Base-by-base conservation (phyloP, 441 rosid genomes). In the Breynia disticha region DNA sequence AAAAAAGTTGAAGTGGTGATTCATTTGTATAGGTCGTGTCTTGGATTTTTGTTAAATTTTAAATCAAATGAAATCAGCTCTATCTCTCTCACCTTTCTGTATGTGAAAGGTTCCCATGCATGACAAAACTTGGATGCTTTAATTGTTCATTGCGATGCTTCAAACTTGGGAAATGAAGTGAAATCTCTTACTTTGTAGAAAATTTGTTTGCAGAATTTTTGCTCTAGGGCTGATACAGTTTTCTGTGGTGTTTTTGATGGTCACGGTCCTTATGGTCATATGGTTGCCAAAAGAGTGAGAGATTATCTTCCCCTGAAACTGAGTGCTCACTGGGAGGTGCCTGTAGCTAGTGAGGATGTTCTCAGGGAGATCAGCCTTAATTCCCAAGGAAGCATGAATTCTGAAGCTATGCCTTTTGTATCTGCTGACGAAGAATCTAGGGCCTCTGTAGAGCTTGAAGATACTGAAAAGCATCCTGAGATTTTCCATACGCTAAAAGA, bases 221-320 rank as follows among this genome's bases (percentile, higher is more conserved):
- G 86, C 51, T 81, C 96, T 3, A 81, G 87, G 70, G 65, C 80
- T 44, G 97, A 90, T 70, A 80, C 97, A 24, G 62, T 87, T 56
- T 87, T 94, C 76, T 87, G 96, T 71, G 99, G 99, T 54, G 91
- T 94, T 41, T 94, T 94, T 73, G 99, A 94, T 84, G 99, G 99
- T 9, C 99, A 94, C 53, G 99, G 99, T 49, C 99, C 99, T 7
- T 83, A 69, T 56, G 99, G 99, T 67, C 99, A 94, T 65, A 70
- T 85, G 94, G 97, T 87, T 68, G 97, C 99, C 39, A 90, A 68
- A 75, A 83, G 73, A 75, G 97, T 94, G 60, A 76, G 99, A 61
- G 99, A 94, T 71, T 73, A 72, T 48, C 96, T 94, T 75, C 99
- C 99, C 22, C 72, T 76, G 55, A 94, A 79, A 53, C 63, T 94